A percentile compares a stretch with the other conserved stretches of the same genome.
phyloP scores from a whole-genome alignment of 805 yeast genomes.

The Pichia nanzhaoensis region DNA sequence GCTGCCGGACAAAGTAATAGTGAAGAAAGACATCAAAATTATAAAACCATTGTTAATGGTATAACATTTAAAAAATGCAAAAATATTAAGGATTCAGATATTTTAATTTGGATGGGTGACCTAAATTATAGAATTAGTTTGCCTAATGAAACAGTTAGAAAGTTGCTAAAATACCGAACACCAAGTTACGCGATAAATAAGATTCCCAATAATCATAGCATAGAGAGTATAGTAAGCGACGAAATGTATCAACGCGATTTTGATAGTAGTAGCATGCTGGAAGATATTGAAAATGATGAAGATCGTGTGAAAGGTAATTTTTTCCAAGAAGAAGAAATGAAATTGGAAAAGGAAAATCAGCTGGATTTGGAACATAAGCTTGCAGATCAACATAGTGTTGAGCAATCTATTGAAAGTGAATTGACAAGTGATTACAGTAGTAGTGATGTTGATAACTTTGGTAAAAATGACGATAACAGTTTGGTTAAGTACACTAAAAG shows the following conservation, averaged over 20 bases:
- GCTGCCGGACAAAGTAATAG: conserved; percentile 87
- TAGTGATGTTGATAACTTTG: background rate
- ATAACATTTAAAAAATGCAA: conserved; percentile 55
- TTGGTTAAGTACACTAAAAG: too few species aligned
- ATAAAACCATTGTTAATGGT: conserved; percentile 68
- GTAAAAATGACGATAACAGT: too few species aligned
- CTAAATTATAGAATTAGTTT: conserved; percentile 78
- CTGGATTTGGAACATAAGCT: conserved; percentile 1
- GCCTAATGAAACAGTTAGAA: conserved; percentile 63
- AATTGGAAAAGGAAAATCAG: conserved; percentile 4
- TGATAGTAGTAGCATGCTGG: conserved; percentile 4
- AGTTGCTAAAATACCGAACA: conserved; percentile 17
- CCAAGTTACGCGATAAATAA: background rate
- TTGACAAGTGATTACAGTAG: background rate
- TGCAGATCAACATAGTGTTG: background rate
- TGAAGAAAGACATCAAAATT: conserved; percentile 82
- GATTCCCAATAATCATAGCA: conserved; percentile 2
- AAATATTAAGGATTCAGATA: conserved; percentile 69
- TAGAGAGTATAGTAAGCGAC: conserved; percentile 5
- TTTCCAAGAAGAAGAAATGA: conserved; percentile 1
- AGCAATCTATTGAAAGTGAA: background rate
- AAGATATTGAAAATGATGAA: conserved; percentile 1
- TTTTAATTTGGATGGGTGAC: conserved; percentile 88
- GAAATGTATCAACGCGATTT: background rate
- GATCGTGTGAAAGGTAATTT: background rate